Evolutionary conservation across 2,329 filamentous ascomycete genomes (phyloP).

Genomic region (Pseudogymnoascus sp.): DNA sequence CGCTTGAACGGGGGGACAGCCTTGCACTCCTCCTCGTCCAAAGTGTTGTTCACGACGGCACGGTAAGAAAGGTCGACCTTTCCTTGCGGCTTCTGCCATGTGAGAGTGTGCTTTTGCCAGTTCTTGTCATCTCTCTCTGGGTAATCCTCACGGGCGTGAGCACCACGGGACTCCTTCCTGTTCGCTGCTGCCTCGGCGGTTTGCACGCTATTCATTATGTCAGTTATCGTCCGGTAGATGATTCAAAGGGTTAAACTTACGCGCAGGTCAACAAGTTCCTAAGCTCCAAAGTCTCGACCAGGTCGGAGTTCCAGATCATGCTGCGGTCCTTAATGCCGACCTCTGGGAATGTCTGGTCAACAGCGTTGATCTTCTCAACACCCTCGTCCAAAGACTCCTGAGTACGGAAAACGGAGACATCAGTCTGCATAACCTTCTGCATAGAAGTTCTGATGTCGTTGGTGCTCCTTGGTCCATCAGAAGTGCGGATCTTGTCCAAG

Average conservation of each 20-base stretch:
- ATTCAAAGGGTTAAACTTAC: slow-evolving; percentile 42
- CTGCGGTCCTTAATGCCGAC: slow-evolving; percentile 95
- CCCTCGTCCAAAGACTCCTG: slow-evolving; percentile 91
- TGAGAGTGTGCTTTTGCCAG: slow-evolving; percentile 99
- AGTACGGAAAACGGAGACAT: slow-evolving; percentile 93
- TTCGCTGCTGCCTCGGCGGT: slow-evolving; percentile 85
- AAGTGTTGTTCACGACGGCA: slow-evolving; percentile 69
- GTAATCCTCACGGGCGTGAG: slow-evolving; percentile 93
- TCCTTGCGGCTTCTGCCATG: slow-evolving; percentile 92
- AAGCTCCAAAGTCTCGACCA: slow-evolving; percentile 92
- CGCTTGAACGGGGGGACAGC: slow-evolving; percentile 93
- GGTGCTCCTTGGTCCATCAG: slow-evolving; percentile 78
- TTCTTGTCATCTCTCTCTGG: slow-evolving; percentile 90
- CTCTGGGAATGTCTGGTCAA: slow-evolving; percentile 71
- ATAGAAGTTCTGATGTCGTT: slow-evolving; percentile 82
- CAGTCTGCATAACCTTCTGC: slow-evolving; percentile 98
- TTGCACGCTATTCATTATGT: slow-evolving; percentile 55
- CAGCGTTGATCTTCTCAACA: slow-evolving; percentile 76
- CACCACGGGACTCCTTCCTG: slow-evolving; percentile 94
- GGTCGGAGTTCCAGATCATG: slow-evolving; percentile 99
- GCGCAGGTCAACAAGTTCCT: slow-evolving; percentile 95
- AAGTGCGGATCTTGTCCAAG: slow-evolving; percentile 77
- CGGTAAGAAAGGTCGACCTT: slow-evolving; percentile 83
- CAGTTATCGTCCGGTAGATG: slow-evolving; percentile 19
- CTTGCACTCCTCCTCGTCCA: slow-evolving; percentile 96